Evolutionary conservation across 108 stramenopile species (phyloP).

Genomic region (Thalassiosira profunda): DNA sequence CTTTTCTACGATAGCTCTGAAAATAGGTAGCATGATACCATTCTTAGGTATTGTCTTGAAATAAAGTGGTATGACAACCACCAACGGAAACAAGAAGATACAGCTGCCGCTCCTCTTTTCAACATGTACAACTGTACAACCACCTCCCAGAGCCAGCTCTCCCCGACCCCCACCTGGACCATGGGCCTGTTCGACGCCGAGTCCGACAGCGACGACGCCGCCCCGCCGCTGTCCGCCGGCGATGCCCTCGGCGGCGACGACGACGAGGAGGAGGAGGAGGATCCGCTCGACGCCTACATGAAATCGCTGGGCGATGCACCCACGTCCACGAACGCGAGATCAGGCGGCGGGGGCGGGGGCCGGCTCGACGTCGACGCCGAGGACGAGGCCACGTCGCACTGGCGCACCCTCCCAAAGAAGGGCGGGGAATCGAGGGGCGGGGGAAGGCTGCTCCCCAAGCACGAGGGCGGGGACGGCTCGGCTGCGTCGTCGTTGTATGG

Average conservation of each 20-base stretch:
- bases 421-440: too few relatives aligned
- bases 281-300: conserved; percentile 91
- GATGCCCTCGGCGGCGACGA: neutral
- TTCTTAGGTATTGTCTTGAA: too few relatives aligned
- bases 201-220: conserved; percentile 7
- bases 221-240: neutral
- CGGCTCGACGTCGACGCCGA: conserved; percentile 82
- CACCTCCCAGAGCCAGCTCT: too few relatives aligned
- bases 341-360: conserved; percentile 14
- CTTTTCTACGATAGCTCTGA: too few relatives aligned
- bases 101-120: too few relatives aligned
- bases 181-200: conserved; percentile 43
- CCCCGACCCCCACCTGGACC: too few relatives aligned
- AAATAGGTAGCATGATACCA: too few relatives aligned
- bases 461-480: neutral
- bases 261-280: conserved; percentile 61
- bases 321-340: neutral
- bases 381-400: conserved; percentile 88
- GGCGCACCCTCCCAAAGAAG: too few relatives aligned
- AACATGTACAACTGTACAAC: too few relatives aligned
- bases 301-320: conserved; percentile 43
- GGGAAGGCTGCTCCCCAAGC: neutral
- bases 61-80: too few relatives aligned
- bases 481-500: neutral
- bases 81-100: too few relatives aligned